Conservation (phyloP, 2,329 filamentous ascomycete genomes). For the Talaromyces amestolkiae region DNA sequence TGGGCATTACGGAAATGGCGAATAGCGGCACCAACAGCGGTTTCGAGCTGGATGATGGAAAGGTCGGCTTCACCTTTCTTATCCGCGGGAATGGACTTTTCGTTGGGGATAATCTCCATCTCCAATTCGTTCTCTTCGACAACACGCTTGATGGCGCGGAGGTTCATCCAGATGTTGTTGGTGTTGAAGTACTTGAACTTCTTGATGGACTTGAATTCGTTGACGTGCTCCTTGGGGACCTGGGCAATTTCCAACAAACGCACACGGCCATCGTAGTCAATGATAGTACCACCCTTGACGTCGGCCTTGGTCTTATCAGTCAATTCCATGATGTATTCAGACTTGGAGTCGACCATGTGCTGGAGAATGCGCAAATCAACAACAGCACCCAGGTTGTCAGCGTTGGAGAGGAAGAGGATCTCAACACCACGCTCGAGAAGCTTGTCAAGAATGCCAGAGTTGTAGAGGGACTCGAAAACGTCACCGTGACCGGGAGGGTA, state of each 20-base stretch:
- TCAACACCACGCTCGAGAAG: conserved; percentile 93
- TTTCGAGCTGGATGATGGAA: conserved; percentile 97
- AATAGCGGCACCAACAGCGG: conserved; percentile 95
- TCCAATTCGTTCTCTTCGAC: conserved; percentile 97
- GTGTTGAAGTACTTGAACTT: conserved; percentile 99
- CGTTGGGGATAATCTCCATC: conserved; percentile 99
- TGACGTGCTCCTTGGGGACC: conserved; percentile 99
- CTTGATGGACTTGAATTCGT: conserved; percentile 99
- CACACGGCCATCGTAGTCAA: conserved; percentile 96
- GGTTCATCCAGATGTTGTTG: conserved; percentile 99
- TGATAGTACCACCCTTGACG: conserved; percentile 99
- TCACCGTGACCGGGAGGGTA: conserved; percentile 99
- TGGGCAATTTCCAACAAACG: conserved; percentile 97
- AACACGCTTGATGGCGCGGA: conserved; percentile 95
- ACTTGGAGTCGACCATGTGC: conserved; percentile 96
- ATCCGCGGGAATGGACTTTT: conserved; percentile 96
- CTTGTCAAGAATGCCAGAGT: conserved; percentile 96
- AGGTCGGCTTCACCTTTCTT: conserved; percentile 99
- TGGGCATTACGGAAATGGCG: conserved; percentile 98
- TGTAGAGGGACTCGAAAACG: conserved; percentile 99
- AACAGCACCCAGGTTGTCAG: conserved; percentile 96
- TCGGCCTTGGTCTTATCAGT: conserved; percentile 99
- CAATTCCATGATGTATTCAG: conserved; percentile 99
- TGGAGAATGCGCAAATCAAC: conserved; percentile 97
- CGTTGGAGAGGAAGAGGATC: conserved; percentile 98